Evolutionary conservation across 2,329 filamentous ascomycete species (phyloP), one percentile per base, ranked within the genome.

Genomic region (Fusarium pilosicola): DNA sequence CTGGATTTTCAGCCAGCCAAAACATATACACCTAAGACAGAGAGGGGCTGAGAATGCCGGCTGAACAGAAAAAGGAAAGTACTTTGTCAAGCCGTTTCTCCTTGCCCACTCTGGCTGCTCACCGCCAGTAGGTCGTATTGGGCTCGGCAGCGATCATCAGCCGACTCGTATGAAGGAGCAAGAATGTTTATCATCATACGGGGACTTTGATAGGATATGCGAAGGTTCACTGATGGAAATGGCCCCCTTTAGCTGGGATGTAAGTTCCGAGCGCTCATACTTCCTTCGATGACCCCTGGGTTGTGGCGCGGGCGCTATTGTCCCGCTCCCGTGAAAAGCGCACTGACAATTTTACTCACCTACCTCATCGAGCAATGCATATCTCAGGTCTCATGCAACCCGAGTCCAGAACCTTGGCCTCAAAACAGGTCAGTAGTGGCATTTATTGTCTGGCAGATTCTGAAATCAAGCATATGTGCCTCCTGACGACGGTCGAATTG

Each of bases 161-260:
- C 4, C 6, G 10, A 9, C 46, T 2, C 6, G 14, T 2, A n/a
- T 20, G 20, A 30, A 20, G 26, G 6, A n/a, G 0, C 5, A 3
- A 26, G 0, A 13, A 26, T 20, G 3, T 17, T 4, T 17, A 4
- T 7, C 7, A n/a, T 42, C 15, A 24, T 5, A 2, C 6, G 3
- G 0, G 10, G 5, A 12, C 12, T 18, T 18, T 12, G 15, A 24
- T 11, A 24, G 2, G 14, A 6, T 42, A 7, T 6, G 10, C 14
- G 14, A 17, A 24, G 34, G 34, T 15, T 36, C 3, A 9, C 7
- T 15, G 15, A 36, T 17, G 32, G 2, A 17, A 17, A 36, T 8
- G 34, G 34, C 34, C 6, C 7, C 34, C 7, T 17, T 36, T 17
- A 3, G 34, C 34, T 17, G 34, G 3, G 15, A 36, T 36, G 2